phyloP scores from a whole-genome alignment of 805 yeast species.

The Wickerhamomyces kurtzmanii region DNA sequence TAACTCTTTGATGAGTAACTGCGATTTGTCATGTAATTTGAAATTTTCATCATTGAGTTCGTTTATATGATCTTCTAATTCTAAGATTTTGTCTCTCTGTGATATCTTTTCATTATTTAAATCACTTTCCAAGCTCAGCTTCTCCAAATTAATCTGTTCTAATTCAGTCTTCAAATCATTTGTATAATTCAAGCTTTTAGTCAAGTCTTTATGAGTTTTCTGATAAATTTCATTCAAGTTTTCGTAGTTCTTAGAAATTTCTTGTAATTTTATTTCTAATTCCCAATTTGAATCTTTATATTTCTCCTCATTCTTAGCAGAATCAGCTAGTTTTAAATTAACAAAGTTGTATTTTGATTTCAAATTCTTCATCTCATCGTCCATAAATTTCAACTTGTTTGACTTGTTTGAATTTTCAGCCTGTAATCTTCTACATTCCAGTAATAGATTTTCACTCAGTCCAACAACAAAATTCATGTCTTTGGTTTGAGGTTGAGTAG shows the following conservation, averaged over 20 bases:
- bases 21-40: constrained; percentile 33
- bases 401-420: constrained; percentile 48
- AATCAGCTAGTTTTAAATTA: constrained; percentile 14
- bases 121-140: constrained; percentile 28
- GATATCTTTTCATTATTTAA: constrained; percentile 24
- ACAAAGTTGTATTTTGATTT: constrained; percentile 11
- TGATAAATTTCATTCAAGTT: constrained; percentile 31
- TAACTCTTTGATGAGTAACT: constrained; percentile 12
- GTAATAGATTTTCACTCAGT: constrained; percentile 58
- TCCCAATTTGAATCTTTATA: constrained; percentile 58
- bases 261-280: constrained; percentile 42
- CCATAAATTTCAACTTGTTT: constrained; percentile 27
- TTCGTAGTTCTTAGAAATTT: constrained; percentile 19
- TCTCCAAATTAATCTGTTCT: constrained; percentile 33
- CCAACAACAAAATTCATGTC: constrained; percentile 69
- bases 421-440: constrained; percentile 62
- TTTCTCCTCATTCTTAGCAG: constrained; percentile 28
- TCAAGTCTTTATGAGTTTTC: constrained; percentile 28
- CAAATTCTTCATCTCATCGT: constrained; percentile 29
- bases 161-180: constrained; percentile 33
- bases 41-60: constrained; percentile 67
- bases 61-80: constrained; percentile 39
- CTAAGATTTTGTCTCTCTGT: constrained; percentile 32
- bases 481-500: constrained; percentile 19
- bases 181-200: constrained; percentile 25